phyloP scores from a whole-genome alignment of 306 rosid genomes.

The Cicer yamashitae region DNA sequence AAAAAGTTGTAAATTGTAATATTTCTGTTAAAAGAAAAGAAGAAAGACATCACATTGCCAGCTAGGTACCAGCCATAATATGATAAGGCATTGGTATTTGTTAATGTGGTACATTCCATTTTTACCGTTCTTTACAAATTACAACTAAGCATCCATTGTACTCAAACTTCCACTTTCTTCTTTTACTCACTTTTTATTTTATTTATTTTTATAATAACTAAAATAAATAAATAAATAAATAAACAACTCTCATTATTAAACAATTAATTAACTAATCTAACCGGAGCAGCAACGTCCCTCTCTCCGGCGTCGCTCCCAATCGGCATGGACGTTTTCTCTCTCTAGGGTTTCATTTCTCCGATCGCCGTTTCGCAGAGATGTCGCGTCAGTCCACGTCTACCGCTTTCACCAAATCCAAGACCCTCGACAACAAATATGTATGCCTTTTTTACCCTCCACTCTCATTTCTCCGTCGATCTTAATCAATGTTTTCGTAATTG shows the following conservation, averaged over 20 bases:
- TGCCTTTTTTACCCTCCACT: conserved; percentile 33
- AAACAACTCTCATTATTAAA: neutral
- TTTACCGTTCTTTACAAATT: conserved; percentile 36
- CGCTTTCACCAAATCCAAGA: conserved; percentile 87
- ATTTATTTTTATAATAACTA: no score
- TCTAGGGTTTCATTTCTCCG: conserved; percentile 51
- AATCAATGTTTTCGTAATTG: neutral
- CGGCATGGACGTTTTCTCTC: conserved; percentile 32
- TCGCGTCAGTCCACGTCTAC: conserved; percentile 76
- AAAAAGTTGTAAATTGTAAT: no score
- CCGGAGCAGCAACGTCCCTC: conserved; percentile 25
- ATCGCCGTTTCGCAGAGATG: conserved; percentile 54
- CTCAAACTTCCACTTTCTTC: neutral
- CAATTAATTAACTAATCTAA: conserved; percentile 28
- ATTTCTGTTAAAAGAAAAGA: neutral
- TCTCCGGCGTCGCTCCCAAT: conserved; percentile 45
- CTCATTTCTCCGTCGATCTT: conserved; percentile 28
- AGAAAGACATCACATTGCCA: conserved; percentile 34
- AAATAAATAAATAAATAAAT: neutral
- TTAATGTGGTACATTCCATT: conserved; percentile 37
- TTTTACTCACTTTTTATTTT: neutral
- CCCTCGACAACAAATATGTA: conserved; percentile 97
- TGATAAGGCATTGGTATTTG: neutral
- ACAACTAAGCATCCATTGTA: conserved; percentile 16
- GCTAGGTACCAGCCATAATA: conserved; percentile 18